These are phyloP conservation scores for Phytophthora gonapodyides DNA, from an alignment of 352 stramenopile genomes.

Conservation along the genomic window DNA sequence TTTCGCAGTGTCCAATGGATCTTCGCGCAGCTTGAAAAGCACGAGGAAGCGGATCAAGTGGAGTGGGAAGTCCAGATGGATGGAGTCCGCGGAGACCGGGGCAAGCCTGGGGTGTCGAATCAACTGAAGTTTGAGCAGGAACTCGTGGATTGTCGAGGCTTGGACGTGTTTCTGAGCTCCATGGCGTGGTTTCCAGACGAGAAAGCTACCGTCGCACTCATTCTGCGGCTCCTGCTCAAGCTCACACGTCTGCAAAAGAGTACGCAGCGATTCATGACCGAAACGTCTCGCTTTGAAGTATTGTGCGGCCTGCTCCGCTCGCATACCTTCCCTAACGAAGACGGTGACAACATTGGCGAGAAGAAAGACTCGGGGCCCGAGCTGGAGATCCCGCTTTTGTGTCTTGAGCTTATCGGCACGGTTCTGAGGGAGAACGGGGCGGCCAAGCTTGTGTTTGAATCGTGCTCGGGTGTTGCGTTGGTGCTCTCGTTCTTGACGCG, in stretches of 20 bases:
- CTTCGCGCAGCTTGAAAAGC: constrained; percentile 43
- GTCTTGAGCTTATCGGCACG: constrained; percentile 27
- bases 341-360: constrained; percentile 8
- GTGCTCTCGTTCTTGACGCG: constrained; percentile 40
- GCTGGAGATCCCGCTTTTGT: constrained; percentile 22
- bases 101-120: constrained; percentile 11
- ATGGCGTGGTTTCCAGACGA: constrained; percentile 32
- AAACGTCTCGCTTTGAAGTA: constrained; percentile 25
- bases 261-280: constrained; percentile 36
- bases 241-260: constrained; percentile 29
- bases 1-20: constrained; percentile 62
- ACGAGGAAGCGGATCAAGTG: constrained; percentile 23
- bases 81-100: constrained; percentile 7
- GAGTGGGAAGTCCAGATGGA: constrained; percentile 32
- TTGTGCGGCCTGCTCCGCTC: constrained; percentile 33
- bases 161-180: constrained; percentile 36
- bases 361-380: constrained; percentile 8
- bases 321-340: constrained; percentile 13
- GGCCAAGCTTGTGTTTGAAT: constrained; percentile 41
- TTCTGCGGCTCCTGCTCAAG: constrained; percentile 37
- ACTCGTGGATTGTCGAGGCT: constrained; percentile 28
- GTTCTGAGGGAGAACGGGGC: constrained; percentile 40
- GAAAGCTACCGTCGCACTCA: constrained; percentile 29
- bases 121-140: constrained; percentile 39
- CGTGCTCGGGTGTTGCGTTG: constrained; percentile 34